phyloP scores from a whole-genome alignment of 208 protist genomes.

The Acanthamoeba castellanii region DNA sequence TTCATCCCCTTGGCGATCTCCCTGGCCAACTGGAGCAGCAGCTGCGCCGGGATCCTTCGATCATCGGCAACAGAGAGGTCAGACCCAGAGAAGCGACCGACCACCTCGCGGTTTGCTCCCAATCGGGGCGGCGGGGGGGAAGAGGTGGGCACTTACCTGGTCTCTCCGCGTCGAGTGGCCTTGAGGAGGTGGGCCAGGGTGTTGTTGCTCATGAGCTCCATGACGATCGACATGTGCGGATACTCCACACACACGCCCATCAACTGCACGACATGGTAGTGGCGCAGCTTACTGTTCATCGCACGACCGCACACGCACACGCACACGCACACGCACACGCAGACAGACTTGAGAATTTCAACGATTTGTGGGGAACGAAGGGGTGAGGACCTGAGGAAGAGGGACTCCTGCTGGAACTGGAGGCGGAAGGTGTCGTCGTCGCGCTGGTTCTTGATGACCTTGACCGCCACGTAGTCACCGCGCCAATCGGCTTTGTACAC shows the following conservation, averaged over 20 bases:
- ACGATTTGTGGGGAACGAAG: not conserved
- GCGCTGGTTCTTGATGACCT: slow-evolving; percentile 52
- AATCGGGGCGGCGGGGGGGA: too few relatives aligned
- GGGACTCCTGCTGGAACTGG: slow-evolving; percentile 72
- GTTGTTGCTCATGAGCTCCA: slow-evolving; percentile 82
- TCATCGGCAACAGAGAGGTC: not conserved
- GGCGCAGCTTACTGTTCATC: slow-evolving; percentile 58
- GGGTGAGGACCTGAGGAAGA: slow-evolving; percentile 37
- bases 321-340: too few relatives aligned
- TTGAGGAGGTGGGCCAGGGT: slow-evolving; percentile 79
- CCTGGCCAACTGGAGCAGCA: not conserved
- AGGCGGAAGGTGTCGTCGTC: not conserved
- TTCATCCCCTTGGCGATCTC: slow-evolving; percentile 17
- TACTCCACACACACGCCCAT: slow-evolving; percentile 86
- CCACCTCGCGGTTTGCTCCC: too few relatives aligned
- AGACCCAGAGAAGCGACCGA: too few relatives aligned
- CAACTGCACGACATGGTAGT: slow-evolving; percentile 87
- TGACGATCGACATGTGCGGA: slow-evolving; percentile 84
- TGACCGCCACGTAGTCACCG: slow-evolving; percentile 80
- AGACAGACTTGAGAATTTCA: too few relatives aligned
- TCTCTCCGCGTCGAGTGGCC: not conserved
- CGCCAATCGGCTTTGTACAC: slow-evolving; percentile 78
- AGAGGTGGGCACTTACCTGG: not conserved
- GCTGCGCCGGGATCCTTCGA: not conserved
- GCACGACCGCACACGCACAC: not conserved